A percentile compares a stretch with the other conserved stretches of the same genome.
phyloP scores from a whole-genome alignment of 2,329 filamentous ascomycete species.

The Gaeumannomyces sp. region DNA sequence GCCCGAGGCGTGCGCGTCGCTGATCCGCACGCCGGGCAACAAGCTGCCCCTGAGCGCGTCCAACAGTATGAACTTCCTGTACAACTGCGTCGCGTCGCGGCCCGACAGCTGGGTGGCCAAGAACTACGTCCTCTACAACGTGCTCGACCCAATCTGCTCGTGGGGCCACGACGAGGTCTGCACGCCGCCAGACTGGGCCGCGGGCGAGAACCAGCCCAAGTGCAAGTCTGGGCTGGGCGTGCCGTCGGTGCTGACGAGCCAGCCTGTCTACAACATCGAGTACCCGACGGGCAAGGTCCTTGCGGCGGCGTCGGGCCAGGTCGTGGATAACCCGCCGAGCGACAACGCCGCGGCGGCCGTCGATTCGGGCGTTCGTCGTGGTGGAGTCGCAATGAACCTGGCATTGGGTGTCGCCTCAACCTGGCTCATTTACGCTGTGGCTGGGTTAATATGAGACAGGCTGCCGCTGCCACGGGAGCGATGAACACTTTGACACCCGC shows the following conservation, averaged over 20 bases:
- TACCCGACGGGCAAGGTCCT: conserved; percentile 42
- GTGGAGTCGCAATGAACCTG: background rate
- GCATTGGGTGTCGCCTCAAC: background rate
- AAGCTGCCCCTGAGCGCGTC: conserved; percentile 49
- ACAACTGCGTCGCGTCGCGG: conserved; percentile 33
- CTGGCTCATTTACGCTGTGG: background rate
- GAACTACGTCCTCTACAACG: conserved; percentile 49
- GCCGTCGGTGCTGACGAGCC: conserved; percentile 25
- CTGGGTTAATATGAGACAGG: background rate
- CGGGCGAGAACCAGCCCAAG: conserved; percentile 41
- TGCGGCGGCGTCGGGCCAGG: conserved; percentile 25
- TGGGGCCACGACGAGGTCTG: conserved; percentile 47
- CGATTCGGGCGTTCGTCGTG: background rate
- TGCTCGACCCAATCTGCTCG: conserved; percentile 43
- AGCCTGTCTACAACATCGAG: conserved; percentile 44
- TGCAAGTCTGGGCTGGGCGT: conserved; percentile 42
- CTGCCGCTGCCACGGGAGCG: too few relatives aligned
- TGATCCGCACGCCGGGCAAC: conserved; percentile 41
- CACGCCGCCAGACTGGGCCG: conserved; percentile 24
- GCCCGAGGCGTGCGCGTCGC: conserved; percentile 40
- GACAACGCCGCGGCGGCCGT: background rate
- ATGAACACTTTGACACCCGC: background rate
- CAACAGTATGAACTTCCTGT: conserved; percentile 51
- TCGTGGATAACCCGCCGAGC: conserved; percentile 15
- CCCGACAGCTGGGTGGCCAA: conserved; percentile 43